A percentile compares a stretch with the other conserved stretches of the same genome.
phyloP scores from a whole-genome alignment of 805 yeast species.

The Brettanomyces naardenensis region DNA sequence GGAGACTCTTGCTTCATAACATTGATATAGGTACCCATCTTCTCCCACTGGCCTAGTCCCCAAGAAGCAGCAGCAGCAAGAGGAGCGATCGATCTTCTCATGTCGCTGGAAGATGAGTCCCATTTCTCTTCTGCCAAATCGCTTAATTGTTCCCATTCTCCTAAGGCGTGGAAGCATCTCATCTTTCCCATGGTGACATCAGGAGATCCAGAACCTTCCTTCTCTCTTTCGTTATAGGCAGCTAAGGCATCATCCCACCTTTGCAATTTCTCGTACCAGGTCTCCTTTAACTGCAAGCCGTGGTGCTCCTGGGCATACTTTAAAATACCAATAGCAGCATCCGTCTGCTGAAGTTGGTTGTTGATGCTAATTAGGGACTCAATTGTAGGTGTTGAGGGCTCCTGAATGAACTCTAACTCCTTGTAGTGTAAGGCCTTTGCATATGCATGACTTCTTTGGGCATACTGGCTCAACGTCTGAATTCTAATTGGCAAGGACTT shows the following conservation, averaged over 20 bases:
- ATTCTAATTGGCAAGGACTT: slow-evolving; percentile 87
- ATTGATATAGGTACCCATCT: slow-evolving; percentile 83
- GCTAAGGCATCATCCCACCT: slow-evolving; percentile 97
- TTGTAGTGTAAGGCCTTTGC: slow-evolving; percentile 96
- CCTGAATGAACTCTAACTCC: slow-evolving; percentile 89
- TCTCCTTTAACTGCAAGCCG: slow-evolving; percentile 84
- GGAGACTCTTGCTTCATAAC: slow-evolving; percentile 92
- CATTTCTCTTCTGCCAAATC: slow-evolving; percentile 83
- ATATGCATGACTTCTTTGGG: slow-evolving; percentile 93
- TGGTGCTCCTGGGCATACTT: slow-evolving; percentile 92
- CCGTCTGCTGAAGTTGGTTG: slow-evolving; percentile 91
- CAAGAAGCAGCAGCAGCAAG: slow-evolving; percentile 98
- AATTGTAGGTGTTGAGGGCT: slow-evolving; percentile 84
- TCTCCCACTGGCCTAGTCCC: slow-evolving; percentile 97
- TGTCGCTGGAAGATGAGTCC: slow-evolving; percentile 65
- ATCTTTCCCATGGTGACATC: slow-evolving; percentile 95
- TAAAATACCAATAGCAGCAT: slow-evolving; percentile 94
- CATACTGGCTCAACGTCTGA: slow-evolving; percentile 85
- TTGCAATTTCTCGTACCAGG: slow-evolving; percentile 95
- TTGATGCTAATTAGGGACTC: slow-evolving; percentile 89
- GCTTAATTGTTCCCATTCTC: slow-evolving; percentile 94
- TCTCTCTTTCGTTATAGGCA: slow-evolving; percentile 79
- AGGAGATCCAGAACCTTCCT: slow-evolving; percentile 56
- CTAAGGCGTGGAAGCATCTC: slow-evolving; percentile 97
- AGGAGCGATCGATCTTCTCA: slow-evolving; percentile 83